Evolutionary conservation across 164 flowering plant genomes (phyloP), one percentile per base, ranked within the genome.

Genomic region (Cinnamomum chago): DNA sequence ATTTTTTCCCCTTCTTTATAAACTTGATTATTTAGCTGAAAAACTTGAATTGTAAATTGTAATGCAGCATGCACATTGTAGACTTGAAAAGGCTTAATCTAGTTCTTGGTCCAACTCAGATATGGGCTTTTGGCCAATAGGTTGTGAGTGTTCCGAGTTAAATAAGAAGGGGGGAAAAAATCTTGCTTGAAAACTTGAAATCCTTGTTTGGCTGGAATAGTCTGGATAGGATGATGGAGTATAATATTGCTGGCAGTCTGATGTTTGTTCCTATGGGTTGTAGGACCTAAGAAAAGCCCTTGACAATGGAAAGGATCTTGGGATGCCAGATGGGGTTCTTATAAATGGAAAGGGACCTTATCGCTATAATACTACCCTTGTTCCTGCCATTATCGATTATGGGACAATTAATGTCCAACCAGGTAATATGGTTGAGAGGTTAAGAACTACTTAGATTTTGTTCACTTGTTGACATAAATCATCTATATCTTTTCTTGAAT

Each of bases 261-360:
- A 25, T 76, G 62, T 25, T 66, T 24, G 28, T 33, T 22, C 55
- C 30, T 73, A 30, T 74, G 71, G 58, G 40, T 30, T 81, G 27
- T 78, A 92, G 98, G 91, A 85, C 79, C 79, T 96, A 78, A 90
- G 97, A 77, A 90, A 83, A 77, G 75, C 85, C 30, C 93, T 96
- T 67, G 84, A 90, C 71, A 87, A 76, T 11, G 97, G 98, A 7
- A 86, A 86, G 83, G 90, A 83, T 72, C 92, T 94, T 58, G 99
- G 98, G 58, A 92, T 88, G 89, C 99, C 99, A 0, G 92, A 96
- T 84, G 99, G 99, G 51, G 98, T 96, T 80, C 87, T 96, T 30
- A 91, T 94, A 50, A 96, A 96, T 80, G 99, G 97, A 58, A 92
- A 90, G 86, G 98, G 98, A 14, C 99, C 99, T 70, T 96, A 86